phyloP scores from a whole-genome alignment of 1,284 basidiomycete species.

The Boletellus sp. region DNA sequence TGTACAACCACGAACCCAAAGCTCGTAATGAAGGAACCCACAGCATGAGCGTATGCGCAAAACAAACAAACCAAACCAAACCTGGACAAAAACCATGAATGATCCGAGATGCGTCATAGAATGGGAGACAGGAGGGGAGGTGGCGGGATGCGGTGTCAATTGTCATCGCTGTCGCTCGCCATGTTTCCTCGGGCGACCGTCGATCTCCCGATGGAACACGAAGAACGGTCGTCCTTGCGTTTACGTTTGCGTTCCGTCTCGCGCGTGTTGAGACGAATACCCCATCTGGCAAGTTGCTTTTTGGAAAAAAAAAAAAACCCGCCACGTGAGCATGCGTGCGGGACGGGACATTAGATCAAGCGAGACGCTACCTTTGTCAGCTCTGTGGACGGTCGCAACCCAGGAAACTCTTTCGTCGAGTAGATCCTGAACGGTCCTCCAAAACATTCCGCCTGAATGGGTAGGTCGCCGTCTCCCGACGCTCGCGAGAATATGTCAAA shows the following conservation, averaged over 20 bases:
- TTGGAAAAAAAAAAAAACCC: not conserved
- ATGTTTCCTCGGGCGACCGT: slow-evolving; percentile 4
- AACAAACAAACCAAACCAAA: not conserved
- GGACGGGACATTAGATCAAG: not conserved
- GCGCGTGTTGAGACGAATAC: slow-evolving; percentile 66
- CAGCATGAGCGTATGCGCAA: not conserved
- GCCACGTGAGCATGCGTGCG: slow-evolving; percentile 1
- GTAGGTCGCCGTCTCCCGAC: slow-evolving; percentile 32
- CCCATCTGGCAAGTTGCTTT: slow-evolving; percentile 64
- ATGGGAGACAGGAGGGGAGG: too few relatives aligned
- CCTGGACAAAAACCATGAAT: not conserved
- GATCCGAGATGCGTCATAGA: not conserved
- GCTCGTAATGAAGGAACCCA: not conserved
- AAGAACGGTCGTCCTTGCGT: slow-evolving; percentile 36
- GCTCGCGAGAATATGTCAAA: slow-evolving; percentile 60
- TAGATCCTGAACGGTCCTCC: slow-evolving; percentile 69
- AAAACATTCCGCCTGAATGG: slow-evolving; percentile 67
- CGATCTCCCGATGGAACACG: slow-evolving; percentile 7
- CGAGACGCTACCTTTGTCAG: slow-evolving; percentile 58
- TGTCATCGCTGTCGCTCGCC: slow-evolving; percentile 28
- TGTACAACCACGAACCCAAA: slow-evolving; percentile 15
- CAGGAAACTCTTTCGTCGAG: slow-evolving; percentile 79
- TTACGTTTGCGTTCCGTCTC: slow-evolving; percentile 64
- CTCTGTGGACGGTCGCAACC: slow-evolving; percentile 66
- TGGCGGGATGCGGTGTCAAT: slow-evolving; percentile 1